Evolutionary conservation across 2,329 filamentous ascomycete species (phyloP).

Genomic region (Seiridium cupressi): DNA sequence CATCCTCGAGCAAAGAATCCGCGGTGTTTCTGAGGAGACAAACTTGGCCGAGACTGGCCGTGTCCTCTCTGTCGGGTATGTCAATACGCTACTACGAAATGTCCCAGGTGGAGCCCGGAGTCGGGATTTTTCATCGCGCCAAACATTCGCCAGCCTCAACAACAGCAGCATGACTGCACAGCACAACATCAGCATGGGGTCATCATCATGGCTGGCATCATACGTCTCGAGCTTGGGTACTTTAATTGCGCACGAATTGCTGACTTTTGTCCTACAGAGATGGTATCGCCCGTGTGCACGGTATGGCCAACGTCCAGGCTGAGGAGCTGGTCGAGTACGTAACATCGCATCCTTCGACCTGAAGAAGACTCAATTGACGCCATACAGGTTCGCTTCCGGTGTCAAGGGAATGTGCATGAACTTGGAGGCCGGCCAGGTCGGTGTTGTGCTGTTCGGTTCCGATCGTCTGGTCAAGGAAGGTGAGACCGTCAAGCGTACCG

Average conservation of each 20-base stretch:
- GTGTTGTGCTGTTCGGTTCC: slow-evolving; percentile 99
- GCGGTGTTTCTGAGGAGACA: slow-evolving; percentile 96
- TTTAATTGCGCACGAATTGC: slow-evolving; percentile 14
- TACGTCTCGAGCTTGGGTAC: neutral
- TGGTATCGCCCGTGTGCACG: slow-evolving; percentile 99
- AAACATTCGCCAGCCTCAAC: neutral
- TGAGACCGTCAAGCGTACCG: slow-evolving; percentile 99
- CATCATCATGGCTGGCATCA: slow-evolving; percentile 16
- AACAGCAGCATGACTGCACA: neutral
- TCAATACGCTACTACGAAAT: slow-evolving; percentile 25
- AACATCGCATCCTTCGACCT: slow-evolving; percentile 15
- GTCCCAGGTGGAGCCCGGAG: slow-evolving; percentile 12
- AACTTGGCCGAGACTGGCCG: slow-evolving; percentile 97
- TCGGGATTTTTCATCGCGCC: slow-evolving; percentile 21
- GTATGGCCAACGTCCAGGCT: slow-evolving; percentile 99
- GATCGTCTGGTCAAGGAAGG: slow-evolving; percentile 99
- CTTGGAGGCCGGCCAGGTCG: slow-evolving; percentile 99
- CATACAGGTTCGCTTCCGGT: slow-evolving; percentile 87
- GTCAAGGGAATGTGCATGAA: slow-evolving; percentile 99
- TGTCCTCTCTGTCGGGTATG: slow-evolving; percentile 98
- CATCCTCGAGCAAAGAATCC: slow-evolving; percentile 98
- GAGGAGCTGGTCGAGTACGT: slow-evolving; percentile 99
- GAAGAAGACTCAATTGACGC: slow-evolving; percentile 18
- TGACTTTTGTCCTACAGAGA: slow-evolving; percentile 64
- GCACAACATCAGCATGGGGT: neutral